Evolutionary conservation across 208 protist genomes (phyloP).

Genomic region (Entamoeba nuttalli): DNA sequence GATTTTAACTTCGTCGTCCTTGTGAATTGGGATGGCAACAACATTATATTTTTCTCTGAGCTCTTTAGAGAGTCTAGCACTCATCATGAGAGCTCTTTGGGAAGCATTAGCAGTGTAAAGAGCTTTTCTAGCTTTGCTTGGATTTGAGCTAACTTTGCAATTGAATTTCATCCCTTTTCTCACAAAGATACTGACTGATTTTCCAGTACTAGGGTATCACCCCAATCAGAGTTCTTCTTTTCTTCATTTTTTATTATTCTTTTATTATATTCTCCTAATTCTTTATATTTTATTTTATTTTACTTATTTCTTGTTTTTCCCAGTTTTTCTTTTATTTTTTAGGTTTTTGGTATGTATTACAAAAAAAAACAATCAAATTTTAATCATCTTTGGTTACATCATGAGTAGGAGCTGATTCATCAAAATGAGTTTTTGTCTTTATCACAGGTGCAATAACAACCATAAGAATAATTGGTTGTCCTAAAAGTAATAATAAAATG

Average conservation of each 20-base stretch:
- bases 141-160: constrained; percentile 48
- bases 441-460: too few species aligned
- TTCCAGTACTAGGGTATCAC: neutral
- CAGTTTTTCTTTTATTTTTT: neutral
- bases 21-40: constrained; percentile 84
- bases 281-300: too few species aligned
- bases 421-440: too few species aligned
- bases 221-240: neutral
- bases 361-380: too few species aligned
- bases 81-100: constrained; percentile 86
- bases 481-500: too few species aligned
- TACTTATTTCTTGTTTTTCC: neutral
- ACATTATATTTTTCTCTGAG: constrained; percentile 91
- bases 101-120: constrained; percentile 91
- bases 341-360: too few species aligned
- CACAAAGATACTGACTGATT: neutral
- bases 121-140: constrained; percentile 87
- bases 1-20: constrained; percentile 91
- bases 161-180: constrained; percentile 13
- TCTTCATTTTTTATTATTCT: neutral
- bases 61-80: constrained; percentile 85
- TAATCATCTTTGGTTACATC: too few species aligned
- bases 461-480: too few species aligned
- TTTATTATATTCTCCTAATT: too few species aligned
- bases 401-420: too few species aligned